Base-by-base conservation (phyloP, 2,329 filamentous ascomycete genomes). In the Aurifilum marmelostoma region DNA sequence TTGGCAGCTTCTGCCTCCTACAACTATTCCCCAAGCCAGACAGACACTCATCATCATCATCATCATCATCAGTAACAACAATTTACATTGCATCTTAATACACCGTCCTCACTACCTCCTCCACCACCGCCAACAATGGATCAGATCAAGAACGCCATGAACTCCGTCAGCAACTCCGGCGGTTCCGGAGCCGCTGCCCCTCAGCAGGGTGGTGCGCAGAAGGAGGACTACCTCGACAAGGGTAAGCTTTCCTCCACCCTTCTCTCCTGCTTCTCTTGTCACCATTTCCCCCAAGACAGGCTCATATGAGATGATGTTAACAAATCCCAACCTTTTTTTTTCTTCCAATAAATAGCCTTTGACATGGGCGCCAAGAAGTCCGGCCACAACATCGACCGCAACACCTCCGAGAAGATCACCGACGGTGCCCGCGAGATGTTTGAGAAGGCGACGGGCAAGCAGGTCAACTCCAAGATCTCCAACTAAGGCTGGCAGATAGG, bases 391-490 rank as follows among this genome's bases (percentile, higher is more conserved):
- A 67, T 74, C 54, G 59, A 69, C 61, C 41, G 52, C 18, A 67
- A 66, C 66, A 74, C 71, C 34, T 63, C 68, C 62, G 77, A 79
- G 75, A 78, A 78, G 74, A 76, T 78, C 71, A 79, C 78, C 58
- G 77, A 79, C 63, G 75, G 71, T 14, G 72, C 73, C 9, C 79
- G 80, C 24, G 67, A 69, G 21, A 68, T 71, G 21, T 79, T 78
- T 68, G 80, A 82, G 76, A 81, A 82, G 76, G 47, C 72, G 6
- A 80, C 80, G 34, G 80, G 80, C 61, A 81, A 80, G 71, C 75
- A 80, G 66, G 76, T 81, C 68, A 71, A 77, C 70, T 67, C 75
- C 39, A 80, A 80, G 68, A 62, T 75, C 66, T 79, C 78, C 68
- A 78, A 79, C 71, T 79, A 78, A 56, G 27, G 4, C n/a, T n/a